Evolutionary conservation across 2,329 filamentous ascomycete species (phyloP).

Genomic region (Teratosphaeria viscida): DNA sequence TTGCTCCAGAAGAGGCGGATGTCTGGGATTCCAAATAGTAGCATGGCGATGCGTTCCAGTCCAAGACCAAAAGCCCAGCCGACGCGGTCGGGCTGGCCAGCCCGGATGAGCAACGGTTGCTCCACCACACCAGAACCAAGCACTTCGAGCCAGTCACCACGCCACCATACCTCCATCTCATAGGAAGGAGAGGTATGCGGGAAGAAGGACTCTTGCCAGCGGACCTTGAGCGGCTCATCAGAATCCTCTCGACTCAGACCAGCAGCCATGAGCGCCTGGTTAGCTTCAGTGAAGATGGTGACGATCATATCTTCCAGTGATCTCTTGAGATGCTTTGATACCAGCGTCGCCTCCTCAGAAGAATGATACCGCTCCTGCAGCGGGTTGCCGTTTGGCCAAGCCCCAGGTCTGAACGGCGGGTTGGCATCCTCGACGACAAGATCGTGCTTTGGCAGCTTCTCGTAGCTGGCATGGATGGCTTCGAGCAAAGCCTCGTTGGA

Average conservation of each 20-base stretch:
- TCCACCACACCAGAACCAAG: slow-evolving; percentile 85
- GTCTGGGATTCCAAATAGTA: slow-evolving; percentile 90
- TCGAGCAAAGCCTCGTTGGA: slow-evolving; percentile 45
- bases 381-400: slow-evolving; percentile 57
- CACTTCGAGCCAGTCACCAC: slow-evolving; percentile 90
- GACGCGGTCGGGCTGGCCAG: slow-evolving; percentile 61
- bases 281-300: slow-evolving; percentile 73
- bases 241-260: slow-evolving; percentile 29
- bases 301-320: slow-evolving; percentile 84
- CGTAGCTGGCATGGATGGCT: slow-evolving; percentile 60
- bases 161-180: slow-evolving; percentile 93
- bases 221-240: slow-evolving; percentile 64
- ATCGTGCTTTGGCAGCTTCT: slow-evolving; percentile 59
- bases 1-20: slow-evolving; percentile 93
- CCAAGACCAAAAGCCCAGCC: slow-evolving; percentile 96
- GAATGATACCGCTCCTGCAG: slow-evolving; percentile 64
- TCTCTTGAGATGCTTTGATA: slow-evolving; percentile 76
- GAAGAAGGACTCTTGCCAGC: slow-evolving; percentile 97
- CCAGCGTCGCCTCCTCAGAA: slow-evolving; percentile 66
- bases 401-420: slow-evolving; percentile 55
- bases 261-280: slow-evolving; percentile 48
- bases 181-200: slow-evolving; percentile 92
- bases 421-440: slow-evolving; percentile 76
- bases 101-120: slow-evolving; percentile 69
- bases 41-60: slow-evolving; percentile 91